Conservation (phyloP, 1,139 yeast species). For the Meyerozyma athensensis region DNA sequence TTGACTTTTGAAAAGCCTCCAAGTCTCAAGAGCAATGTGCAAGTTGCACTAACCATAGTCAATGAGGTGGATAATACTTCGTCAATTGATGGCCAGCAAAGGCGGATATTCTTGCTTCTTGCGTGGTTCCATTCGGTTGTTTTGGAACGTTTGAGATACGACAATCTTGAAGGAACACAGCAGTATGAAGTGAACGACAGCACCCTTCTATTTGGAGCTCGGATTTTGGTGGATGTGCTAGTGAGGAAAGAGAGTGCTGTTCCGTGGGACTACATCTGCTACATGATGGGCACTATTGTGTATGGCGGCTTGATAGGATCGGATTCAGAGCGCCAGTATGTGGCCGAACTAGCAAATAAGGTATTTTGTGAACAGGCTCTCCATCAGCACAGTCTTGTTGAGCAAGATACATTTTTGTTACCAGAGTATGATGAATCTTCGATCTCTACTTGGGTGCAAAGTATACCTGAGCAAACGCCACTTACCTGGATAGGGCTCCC, state of each 20-base stretch:
- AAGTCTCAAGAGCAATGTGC: conserved; percentile 50
- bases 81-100: conserved; percentile 38
- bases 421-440: conserved; percentile 39
- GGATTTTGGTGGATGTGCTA: neutral
- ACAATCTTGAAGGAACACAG: conserved; percentile 60
- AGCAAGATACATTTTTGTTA: conserved; percentile 16
- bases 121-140: conserved; percentile 70
- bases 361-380: conserved; percentile 26
- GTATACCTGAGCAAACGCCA: conserved; percentile 56
- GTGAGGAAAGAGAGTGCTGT: too few relatives aligned
- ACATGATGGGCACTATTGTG: conserved; percentile 49
- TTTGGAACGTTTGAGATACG: conserved; percentile 53
- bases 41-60: conserved; percentile 35
- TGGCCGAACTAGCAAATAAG: conserved; percentile 21
- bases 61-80: conserved; percentile 14
- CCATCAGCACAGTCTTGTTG: conserved; percentile 9
- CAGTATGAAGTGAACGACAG: conserved; percentile 63
- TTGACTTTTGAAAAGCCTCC: conserved; percentile 58
- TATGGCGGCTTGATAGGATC: conserved; percentile 49
- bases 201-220: neutral
- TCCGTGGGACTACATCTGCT: conserved; percentile 55
- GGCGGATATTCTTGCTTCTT: conserved; percentile 48
- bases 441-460: conserved; percentile 43
- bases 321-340: conserved; percentile 8
- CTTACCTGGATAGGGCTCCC: conserved; percentile 61